These are phyloP conservation scores for Fraxinus pennsylvanica DNA, from an alignment of 257 asterid genomes.

Conservation along the genomic window DNA sequence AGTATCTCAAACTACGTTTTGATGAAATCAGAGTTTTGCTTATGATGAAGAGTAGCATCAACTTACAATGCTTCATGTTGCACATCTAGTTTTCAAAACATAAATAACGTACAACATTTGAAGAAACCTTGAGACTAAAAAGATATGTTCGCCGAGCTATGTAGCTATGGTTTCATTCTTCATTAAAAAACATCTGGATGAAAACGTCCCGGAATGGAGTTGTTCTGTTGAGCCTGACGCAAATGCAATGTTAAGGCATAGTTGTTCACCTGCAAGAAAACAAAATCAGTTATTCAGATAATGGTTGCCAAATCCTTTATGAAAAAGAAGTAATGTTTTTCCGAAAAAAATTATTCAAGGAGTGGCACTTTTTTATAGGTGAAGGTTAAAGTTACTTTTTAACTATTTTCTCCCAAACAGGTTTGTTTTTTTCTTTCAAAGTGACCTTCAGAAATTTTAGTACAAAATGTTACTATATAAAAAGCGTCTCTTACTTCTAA, in stretches of 20 bases:
- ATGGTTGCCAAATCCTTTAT: not conserved
- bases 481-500: not conserved
- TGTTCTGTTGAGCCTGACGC: constrained; percentile 63
- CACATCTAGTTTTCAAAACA: not conserved
- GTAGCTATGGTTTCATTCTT: not conserved
- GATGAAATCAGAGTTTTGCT: not conserved
- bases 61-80: not conserved
- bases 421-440: not conserved
- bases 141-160: not conserved
- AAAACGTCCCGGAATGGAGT: constrained; percentile 56
- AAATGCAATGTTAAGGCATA: constrained; percentile 68
- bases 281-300: constrained; percentile 1
- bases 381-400: no score
- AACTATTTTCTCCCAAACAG: no score
- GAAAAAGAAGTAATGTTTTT: no score
- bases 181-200: constrained; percentile 64
- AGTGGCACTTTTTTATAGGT: not conserved
- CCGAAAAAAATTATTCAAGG: no score
- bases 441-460: not conserved
- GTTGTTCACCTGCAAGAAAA: constrained; percentile 60
- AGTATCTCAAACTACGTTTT: not conserved
- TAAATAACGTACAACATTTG: not conserved
- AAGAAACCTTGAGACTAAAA: not conserved
- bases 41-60: not conserved
- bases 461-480: not conserved